Evolutionary conservation across 176 grass and related monocot genomes (phyloP), one percentile per base, ranked within the genome.

Genomic region (Zoysia pacifica): DNA sequence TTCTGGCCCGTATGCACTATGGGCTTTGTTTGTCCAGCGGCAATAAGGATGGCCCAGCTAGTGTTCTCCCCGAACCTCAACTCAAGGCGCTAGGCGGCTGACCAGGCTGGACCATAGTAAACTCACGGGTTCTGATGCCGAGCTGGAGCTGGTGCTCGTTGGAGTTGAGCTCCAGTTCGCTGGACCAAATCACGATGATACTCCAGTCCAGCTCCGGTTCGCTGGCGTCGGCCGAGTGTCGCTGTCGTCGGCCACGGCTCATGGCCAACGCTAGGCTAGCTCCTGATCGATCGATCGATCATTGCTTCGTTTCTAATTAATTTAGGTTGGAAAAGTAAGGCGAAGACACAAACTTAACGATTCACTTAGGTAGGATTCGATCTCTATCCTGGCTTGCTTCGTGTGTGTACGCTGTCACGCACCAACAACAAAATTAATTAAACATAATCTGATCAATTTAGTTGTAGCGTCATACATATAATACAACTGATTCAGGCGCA

Each of bases 291-390:
- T 28, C 28, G 28, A 28, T 28, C 28, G 28, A 28, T 28, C 28
- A 74, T 65, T 67, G 72, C 81, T 83, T 83, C 50, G 6, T 68
- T 60, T 55, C 72, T 69, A 83, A 65, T 66, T 78, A 18, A 54
- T 15, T 15, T 15, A 48, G 81, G 72, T 60, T 16, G 20, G 42
- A 83, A 83, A 74, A 43, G 47, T n/a, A n/a, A n/a, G n/a, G n/a
- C n/a, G n/a, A n/a, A n/a, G 8, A 18, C 4, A 13, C 16, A 53
- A 13, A 65, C 35, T n/a, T n/a, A 67, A 44, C 13, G 15, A 56
- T 39, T 28, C 28, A 28, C 0, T 16, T 65, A 65, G 64, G 12
- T 65, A 40, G 18, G 69, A 74, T 42, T 63, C 43, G 12, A 14
- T 13, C n/a, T n/a, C n/a, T n/a, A 8, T 9, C 6, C 35, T 1